Evolutionary conservation across 116 monocot genomes (phyloP).

Genomic region (Phalaenopsis hybrid): DNA sequence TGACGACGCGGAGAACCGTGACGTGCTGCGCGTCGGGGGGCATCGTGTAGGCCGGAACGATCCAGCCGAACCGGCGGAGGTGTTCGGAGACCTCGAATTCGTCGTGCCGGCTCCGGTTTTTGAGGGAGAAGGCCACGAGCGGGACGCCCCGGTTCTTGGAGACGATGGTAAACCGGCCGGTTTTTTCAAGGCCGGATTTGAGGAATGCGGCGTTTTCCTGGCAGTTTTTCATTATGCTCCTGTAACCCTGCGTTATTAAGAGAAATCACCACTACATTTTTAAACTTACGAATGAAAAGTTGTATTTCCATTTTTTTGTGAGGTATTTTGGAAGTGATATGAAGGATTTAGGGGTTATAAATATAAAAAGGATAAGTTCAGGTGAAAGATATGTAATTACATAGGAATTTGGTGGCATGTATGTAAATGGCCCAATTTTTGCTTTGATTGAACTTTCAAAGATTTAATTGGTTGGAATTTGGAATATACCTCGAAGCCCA

Average conservation of each 20-base stretch:
- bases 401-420: no score
- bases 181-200: slow-evolving; percentile 45
- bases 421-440: no score
- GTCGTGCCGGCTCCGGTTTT: slow-evolving; percentile 46
- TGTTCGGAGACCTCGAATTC: slow-evolving; percentile 75
- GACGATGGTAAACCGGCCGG: slow-evolving; percentile 66
- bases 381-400: no score
- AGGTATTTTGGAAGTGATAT: no score
- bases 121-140: slow-evolving; percentile 89
- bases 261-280: no score
- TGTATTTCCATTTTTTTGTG: no score
- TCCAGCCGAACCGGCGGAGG: slow-evolving; percentile 85
- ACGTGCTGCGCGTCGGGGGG: slow-evolving; percentile 77
- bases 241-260: slow-evolving; percentile 49
- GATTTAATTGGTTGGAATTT: background rate
- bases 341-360: no score
- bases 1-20: slow-evolving; percentile 77
- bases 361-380: no score
- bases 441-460: no score
- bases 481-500: slow-evolving; percentile 65
- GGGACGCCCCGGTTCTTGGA: slow-evolving; percentile 91
- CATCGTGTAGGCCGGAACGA: slow-evolving; percentile 90
- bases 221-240: slow-evolving; percentile 89
- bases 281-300: no score
- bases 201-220: slow-evolving; percentile 74